These are phyloP conservation scores for Cytospora leucostoma DNA, from an alignment of 2,329 filamentous ascomycete genomes.

Conservation along the genomic window DNA sequence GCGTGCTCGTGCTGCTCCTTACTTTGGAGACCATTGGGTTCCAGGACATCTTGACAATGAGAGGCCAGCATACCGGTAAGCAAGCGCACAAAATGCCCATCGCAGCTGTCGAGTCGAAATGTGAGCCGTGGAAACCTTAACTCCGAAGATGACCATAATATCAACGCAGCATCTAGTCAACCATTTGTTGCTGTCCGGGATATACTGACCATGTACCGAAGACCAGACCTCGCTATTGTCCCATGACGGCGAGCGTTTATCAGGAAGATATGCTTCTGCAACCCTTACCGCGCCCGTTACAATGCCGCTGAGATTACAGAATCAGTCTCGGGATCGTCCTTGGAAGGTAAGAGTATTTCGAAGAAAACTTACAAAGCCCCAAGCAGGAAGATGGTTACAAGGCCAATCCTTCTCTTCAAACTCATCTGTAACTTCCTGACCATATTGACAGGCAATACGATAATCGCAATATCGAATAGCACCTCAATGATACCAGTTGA, in stretches of 20 bases:
- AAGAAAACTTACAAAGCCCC: neutral
- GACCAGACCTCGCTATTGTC: constrained; percentile 17
- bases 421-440: constrained; percentile 14
- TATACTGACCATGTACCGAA: constrained; percentile 18
- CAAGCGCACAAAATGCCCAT: constrained; percentile 18
- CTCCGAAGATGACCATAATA: neutral
- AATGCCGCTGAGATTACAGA: constrained; percentile 7
- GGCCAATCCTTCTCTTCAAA: constrained; percentile 5
- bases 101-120: neutral
- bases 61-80: constrained; percentile 19
- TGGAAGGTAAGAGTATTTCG: too few species aligned
- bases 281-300: constrained; percentile 18
- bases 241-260: constrained; percentile 12
- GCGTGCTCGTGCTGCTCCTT: neutral
- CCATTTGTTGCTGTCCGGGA: rapidly evolving
- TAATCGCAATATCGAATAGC: constrained; percentile 14
- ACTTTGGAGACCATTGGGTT: neutral
- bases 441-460: constrained; percentile 10
- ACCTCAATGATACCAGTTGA: constrained; percentile 8
- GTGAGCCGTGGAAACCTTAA: neutral
- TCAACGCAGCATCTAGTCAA: too few species aligned
- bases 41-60: neutral
- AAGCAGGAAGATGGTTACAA: constrained; percentile 13
- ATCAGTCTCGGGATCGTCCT: neutral
- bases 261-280: constrained; percentile 1